Conservation (phyloP, 106 monocot genomes). For the Allium sativum region DNA sequence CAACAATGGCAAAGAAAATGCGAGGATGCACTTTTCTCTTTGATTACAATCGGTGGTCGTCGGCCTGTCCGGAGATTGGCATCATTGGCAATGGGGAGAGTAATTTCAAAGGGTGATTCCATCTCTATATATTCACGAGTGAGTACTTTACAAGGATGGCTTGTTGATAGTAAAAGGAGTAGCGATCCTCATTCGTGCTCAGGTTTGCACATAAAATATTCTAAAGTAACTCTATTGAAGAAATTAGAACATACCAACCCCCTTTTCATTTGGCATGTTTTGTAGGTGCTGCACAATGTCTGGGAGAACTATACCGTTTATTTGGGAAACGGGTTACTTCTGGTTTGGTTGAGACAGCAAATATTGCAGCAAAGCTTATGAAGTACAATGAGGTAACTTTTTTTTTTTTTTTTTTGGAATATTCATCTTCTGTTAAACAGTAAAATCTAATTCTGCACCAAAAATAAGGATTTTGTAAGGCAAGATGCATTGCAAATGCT, state of each 20-base stretch:
- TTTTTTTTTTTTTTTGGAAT: background rate
- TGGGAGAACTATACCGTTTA: slow-evolving; percentile 80
- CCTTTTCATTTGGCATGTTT: background rate
- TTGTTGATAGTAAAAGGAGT: slow-evolving; percentile 68
- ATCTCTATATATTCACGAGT: slow-evolving; percentile 91
- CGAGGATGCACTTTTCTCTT: slow-evolving; percentile 85
- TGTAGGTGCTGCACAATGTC: slow-evolving; percentile 82
- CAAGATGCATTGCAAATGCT: slow-evolving; percentile 94
- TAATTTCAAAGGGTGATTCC: slow-evolving; percentile 74
- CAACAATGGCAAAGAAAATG: slow-evolving; percentile 87
- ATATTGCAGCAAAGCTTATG: slow-evolving; percentile 73
- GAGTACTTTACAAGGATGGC: slow-evolving; percentile 91
- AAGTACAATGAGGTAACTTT: slow-evolving; percentile 77
- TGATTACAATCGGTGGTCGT: slow-evolving; percentile 68
- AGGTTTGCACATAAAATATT: slow-evolving; percentile 26
- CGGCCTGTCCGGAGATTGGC: slow-evolving; percentile 80
- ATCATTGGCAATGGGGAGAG: slow-evolving; percentile 71
- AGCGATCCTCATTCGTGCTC: slow-evolving; percentile 66
- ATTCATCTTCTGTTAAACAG: background rate
- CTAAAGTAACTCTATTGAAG: background rate
- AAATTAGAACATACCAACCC: background rate
- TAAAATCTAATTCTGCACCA: slow-evolving; percentile 5
- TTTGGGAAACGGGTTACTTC: slow-evolving; percentile 94
- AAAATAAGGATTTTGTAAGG: slow-evolving; percentile 85
- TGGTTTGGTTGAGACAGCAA: slow-evolving; percentile 81